Evolutionary conservation across 2,329 filamentous ascomycete species (phyloP).

Genomic region (Curvularia eragrostidis): DNA sequence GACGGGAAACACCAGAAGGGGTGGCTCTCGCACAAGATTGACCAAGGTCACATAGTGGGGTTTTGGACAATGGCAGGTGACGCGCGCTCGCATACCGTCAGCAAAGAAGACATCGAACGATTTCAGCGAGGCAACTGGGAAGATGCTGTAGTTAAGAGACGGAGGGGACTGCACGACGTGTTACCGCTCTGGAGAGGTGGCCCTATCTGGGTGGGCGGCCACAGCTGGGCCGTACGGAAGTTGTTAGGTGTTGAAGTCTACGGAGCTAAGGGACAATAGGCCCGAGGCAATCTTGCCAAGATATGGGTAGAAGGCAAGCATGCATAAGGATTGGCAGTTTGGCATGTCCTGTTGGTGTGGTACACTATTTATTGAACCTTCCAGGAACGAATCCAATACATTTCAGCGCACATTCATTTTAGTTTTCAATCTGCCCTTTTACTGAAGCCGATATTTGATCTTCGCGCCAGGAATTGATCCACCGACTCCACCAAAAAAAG

Average conservation of each 20-base stretch:
- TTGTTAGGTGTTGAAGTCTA: conserved; percentile 30
- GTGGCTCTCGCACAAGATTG: conserved; percentile 24
- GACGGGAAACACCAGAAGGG: conserved; percentile 15
- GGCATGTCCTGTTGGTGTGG: not conserved
- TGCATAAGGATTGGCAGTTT: not conserved
- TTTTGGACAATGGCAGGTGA: conserved; percentile 34
- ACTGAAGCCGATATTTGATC: not conserved
- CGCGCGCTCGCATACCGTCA: conserved; percentile 25
- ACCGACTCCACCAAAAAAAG: not conserved
- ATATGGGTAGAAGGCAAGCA: not conserved
- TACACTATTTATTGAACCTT: not conserved
- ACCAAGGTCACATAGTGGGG: conserved; percentile 30
- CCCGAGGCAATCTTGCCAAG: not conserved
- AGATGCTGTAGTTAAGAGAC: conserved; percentile 18
- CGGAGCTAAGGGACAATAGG: conserved; percentile 19
- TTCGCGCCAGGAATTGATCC: not conserved
- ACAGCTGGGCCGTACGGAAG: conserved; percentile 32
- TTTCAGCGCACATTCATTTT: not conserved
- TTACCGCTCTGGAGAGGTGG: conserved; percentile 35
- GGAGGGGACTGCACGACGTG: conserved; percentile 22
- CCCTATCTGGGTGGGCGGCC: conserved; percentile 26
- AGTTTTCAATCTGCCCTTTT: not conserved
- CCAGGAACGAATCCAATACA: not conserved
- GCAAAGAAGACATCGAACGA: conserved; percentile 28
- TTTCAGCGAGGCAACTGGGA: conserved; percentile 37